Conservation (phyloP, 805 yeast genomes). For the Scheffersomyces amazonensis region DNA sequence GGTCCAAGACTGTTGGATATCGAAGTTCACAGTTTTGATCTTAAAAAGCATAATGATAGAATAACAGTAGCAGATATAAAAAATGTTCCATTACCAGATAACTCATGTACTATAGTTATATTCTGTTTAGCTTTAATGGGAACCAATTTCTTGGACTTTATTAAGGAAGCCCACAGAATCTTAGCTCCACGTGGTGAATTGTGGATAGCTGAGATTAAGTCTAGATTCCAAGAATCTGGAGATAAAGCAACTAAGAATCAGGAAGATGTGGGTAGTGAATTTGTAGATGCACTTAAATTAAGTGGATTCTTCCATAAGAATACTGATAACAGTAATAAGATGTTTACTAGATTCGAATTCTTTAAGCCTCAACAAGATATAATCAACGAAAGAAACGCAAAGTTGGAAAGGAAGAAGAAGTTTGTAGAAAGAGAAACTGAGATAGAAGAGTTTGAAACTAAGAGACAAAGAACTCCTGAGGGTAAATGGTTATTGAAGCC, state of each 20-base stretch:
- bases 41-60: constrained; percentile 81
- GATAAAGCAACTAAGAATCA: constrained; percentile 17
- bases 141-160: constrained; percentile 88
- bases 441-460: constrained; percentile 55
- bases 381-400: constrained; percentile 58
- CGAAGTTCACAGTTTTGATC: constrained; percentile 84
- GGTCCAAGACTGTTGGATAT: constrained; percentile 42
- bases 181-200: constrained; percentile 88
- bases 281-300: constrained; percentile 71
- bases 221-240: constrained; percentile 69
- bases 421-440: constrained; percentile 71
- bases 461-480: constrained; percentile 58
- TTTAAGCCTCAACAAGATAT: constrained; percentile 79
- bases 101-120: constrained; percentile 81
- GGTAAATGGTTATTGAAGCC: constrained; percentile 93
- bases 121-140: constrained; percentile 97
- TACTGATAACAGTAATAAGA: constrained; percentile 84
- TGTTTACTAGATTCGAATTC: constrained; percentile 94
- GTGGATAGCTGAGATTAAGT: constrained; percentile 97
- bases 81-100: constrained; percentile 79
- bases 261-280: constrained; percentile 64
- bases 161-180: constrained; percentile 84
- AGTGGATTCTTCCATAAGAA: constrained; percentile 84
- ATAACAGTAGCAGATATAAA: constrained; percentile 97
- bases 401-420: constrained; percentile 58